Evolutionary conservation across 2,329 filamentous ascomycete species (phyloP).

Genomic region (Mycosphaerella sp.): DNA sequence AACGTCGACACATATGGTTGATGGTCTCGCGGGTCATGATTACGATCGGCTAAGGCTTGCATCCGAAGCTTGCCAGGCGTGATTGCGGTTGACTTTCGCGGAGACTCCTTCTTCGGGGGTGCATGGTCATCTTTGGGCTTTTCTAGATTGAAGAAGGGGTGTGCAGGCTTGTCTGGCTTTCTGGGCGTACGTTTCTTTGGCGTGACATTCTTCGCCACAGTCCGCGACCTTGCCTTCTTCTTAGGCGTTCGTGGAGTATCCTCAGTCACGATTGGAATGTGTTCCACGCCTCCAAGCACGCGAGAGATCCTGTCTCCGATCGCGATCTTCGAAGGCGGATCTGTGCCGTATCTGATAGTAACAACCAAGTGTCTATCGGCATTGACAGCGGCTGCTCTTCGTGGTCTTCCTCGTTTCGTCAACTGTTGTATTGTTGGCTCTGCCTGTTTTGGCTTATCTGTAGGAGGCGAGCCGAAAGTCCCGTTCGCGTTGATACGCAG

Average conservation of each 20-base stretch:
- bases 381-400: constrained; percentile 23
- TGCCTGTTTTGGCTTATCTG: constrained; percentile 27
- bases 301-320: constrained; percentile 58
- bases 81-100: constrained; percentile 36
- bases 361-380: constrained; percentile 24
- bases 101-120: constrained; percentile 27
- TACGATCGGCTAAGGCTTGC: constrained; percentile 26
- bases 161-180: constrained; percentile 39
- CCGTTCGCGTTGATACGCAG: constrained; percentile 41
- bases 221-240: constrained; percentile 1
- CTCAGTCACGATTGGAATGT: background rate
- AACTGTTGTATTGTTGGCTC: constrained; percentile 19
- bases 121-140: constrained; percentile 30
- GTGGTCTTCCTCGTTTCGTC: constrained; percentile 28
- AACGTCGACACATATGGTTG: constrained; percentile 26
- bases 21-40: constrained; percentile 17
- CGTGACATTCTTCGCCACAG: constrained; percentile 10
- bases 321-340: constrained; percentile 40
- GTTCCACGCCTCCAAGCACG: constrained; percentile 48
- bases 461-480: constrained; percentile 42
- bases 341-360: constrained; percentile 48
- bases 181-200: constrained; percentile 24
- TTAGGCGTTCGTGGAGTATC: constrained; percentile 4
- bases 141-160: constrained; percentile 66
- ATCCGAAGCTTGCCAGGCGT: constrained; percentile 44